Evolutionary conservation across 2,329 filamentous ascomycete genomes (phyloP), one percentile per base, ranked within the genome.

Genomic region (Tolypocladium amazonense): DNA sequence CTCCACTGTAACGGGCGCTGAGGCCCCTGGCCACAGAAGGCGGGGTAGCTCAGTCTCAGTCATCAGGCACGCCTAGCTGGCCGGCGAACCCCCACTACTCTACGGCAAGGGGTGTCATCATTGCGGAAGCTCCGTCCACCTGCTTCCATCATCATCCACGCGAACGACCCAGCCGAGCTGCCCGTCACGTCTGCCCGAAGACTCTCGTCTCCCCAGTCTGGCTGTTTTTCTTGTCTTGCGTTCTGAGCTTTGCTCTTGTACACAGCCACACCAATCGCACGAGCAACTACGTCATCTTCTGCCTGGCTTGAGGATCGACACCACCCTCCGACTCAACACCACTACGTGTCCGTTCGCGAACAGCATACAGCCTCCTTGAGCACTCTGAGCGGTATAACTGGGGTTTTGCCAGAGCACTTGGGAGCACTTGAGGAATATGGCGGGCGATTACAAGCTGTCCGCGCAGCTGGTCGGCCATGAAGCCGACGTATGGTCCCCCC

Each of bases 401-500:
- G 30, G 11, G 9, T 8, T 4, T 23, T 30, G 3, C 20, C 20
- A 33, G 50, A 37, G 30, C 20, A 35, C 58, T 38, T 15, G n/a
- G n/a, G 50, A 37, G 30, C 20, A 35, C 58, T 38, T 15, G n/a
- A 58, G 43, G 56, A 67, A 39, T 67, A 92, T 93, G 88, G 79
- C 82, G 87, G 79, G 81, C 74, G 88, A 92, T 72, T 97, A 91
- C 82, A 96, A 93, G 82, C 86, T 99, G 70, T 96, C 94, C 63
- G 92, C 93, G 66, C 89, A 90, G 70, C 83, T 99, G 65, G 79
- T 86, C 66, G 93, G 91, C 70, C 94, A 99, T 73, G 89, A 94
- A 74, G 88, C 94, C 73, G 94, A 99, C 85, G 94, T 97, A 81
- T 20, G 57, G 25, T 35, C 25, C 53, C 12, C 15, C 11, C 23